Percentiles rank a stretch among this genome's conserved stretches.
These are phyloP conservation scores for Globisporangium paddicum DNA, from an alignment of 352 stramenopile species.

Conservation along the genomic window DNA sequence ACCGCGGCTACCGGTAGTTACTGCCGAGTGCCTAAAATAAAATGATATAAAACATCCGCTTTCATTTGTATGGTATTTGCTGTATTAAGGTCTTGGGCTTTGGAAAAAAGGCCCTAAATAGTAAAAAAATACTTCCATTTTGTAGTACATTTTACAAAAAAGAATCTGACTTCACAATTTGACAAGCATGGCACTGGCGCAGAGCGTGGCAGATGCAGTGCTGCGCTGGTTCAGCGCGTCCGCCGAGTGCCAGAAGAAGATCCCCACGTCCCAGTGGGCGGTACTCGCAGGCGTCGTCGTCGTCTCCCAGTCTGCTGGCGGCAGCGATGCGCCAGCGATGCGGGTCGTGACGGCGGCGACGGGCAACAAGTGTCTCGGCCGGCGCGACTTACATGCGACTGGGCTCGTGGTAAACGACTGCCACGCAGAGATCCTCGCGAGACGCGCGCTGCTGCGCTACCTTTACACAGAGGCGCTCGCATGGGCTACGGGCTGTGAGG, in stretches of 20 bases:
- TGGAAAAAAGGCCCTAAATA: too few relatives aligned
- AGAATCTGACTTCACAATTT: too few relatives aligned
- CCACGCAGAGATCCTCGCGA: slow-evolving; percentile 90
- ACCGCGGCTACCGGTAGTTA: too few relatives aligned
- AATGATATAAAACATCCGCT: too few relatives aligned
- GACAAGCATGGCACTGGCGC: slow-evolving; percentile 13
- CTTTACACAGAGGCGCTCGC: slow-evolving; percentile 77
- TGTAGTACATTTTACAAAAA: too few relatives aligned
- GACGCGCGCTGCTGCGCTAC: slow-evolving; percentile 80
- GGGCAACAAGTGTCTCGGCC: slow-evolving; percentile 79
- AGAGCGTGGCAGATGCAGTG: slow-evolving; percentile 35
- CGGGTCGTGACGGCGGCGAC: slow-evolving; percentile 53
- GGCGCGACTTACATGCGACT: slow-evolving; percentile 51
- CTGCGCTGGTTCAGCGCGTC: slow-evolving; percentile 57
- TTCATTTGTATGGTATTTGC: too few relatives aligned
- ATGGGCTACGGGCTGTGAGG: slow-evolving; percentile 15
- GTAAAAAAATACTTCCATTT: too few relatives aligned
- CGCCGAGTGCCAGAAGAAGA: slow-evolving; percentile 54
- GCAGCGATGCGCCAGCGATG: slow-evolving; percentile 12
- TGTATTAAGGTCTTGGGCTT: too few relatives aligned
- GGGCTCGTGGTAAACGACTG: slow-evolving; percentile 90
- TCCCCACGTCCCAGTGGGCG: slow-evolving; percentile 47
- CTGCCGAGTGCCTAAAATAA: too few relatives aligned
- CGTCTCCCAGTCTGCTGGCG: neutral
- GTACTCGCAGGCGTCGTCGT: slow-evolving; percentile 60